These are phyloP conservation scores for Samsoniella hepiali DNA, from an alignment of 2,329 filamentous ascomycete genomes.

Conservation along the genomic window DNA sequence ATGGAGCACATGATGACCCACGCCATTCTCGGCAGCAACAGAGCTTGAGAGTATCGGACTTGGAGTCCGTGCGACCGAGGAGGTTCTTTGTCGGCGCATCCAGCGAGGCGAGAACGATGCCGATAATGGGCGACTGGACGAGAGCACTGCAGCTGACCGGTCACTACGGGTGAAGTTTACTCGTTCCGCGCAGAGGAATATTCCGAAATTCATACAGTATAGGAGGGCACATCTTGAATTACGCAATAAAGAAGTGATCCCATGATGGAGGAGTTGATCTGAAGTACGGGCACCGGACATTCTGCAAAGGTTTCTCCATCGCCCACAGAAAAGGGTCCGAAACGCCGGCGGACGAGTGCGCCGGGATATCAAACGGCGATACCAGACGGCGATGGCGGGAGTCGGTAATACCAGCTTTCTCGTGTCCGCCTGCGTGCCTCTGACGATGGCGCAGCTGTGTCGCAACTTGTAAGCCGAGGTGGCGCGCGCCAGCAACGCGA, in stretches of 20 bases:
- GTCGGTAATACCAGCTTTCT: conserved; percentile 29
- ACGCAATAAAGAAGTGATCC: background rate
- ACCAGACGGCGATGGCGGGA: conserved; percentile 24
- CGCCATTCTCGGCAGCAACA: conserved; percentile 28
- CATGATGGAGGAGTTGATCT: background rate
- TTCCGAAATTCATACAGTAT: too few relatives aligned
- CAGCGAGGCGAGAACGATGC: too few relatives aligned
- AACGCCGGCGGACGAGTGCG: conserved; percentile 23
- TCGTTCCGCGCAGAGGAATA: too few relatives aligned
- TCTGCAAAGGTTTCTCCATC: background rate
- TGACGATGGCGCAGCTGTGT: conserved; percentile 29
- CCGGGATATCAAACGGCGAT: conserved; percentile 20
- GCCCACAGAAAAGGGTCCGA: background rate
- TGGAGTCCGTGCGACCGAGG: too few relatives aligned
- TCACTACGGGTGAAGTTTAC: too few relatives aligned
- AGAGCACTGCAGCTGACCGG: too few relatives aligned
- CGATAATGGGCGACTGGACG: too few relatives aligned
- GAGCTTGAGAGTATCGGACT: conserved; percentile 26
- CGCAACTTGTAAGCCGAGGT: conserved; percentile 23
- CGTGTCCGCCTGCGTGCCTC: conserved; percentile 24
- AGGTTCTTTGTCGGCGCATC: too few relatives aligned
- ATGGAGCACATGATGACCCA: conserved; percentile 22
- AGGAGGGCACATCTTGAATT: too few relatives aligned
- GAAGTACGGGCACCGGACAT: background rate
- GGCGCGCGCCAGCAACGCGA: background rate